Conservation (phyloP, 805 yeast genomes). For the Ogataea methylovora region DNA sequence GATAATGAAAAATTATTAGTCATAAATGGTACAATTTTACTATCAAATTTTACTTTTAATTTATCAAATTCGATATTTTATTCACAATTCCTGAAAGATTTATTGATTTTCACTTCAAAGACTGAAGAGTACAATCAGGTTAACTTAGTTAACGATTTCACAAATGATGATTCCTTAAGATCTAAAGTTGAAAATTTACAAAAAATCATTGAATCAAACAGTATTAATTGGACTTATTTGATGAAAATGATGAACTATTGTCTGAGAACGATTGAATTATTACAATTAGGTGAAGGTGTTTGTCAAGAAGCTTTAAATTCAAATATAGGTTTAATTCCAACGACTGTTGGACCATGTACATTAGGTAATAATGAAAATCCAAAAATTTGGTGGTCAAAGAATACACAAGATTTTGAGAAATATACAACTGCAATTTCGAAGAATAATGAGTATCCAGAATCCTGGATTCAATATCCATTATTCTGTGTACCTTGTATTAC, state of each 20-base stretch:
- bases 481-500: conserved; percentile 21
- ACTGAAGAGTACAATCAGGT: too few species aligned
- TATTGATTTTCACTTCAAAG: conserved; percentile 30
- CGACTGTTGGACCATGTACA: conserved; percentile 17
- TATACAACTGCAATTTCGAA: conserved; percentile 12
- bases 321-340: conserved; percentile 5
- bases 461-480: conserved; percentile 33
- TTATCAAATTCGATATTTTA: conserved; percentile 12
- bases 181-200: conserved; percentile 4
- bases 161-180: too few species aligned
- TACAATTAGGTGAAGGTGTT: conserved; percentile 33
- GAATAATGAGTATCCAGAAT: conserved; percentile 30
- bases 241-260: too few species aligned
- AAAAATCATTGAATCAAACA: too few species aligned
- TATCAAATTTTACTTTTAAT: conserved; percentile 24
- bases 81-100: conserved; percentile 9
- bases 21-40: conserved; percentile 27
- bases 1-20: conserved; percentile 21
- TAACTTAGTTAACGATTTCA: too few species aligned
- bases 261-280: too few species aligned
- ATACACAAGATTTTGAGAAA: conserved; percentile 1
- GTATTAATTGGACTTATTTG: too few species aligned
- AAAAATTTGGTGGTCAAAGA: background rate
- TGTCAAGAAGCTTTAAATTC: conserved; percentile 14
- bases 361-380: conserved; percentile 4